phyloP scores from a whole-genome alignment of 805 yeast species.

The Nakazawaea holstii region DNA sequence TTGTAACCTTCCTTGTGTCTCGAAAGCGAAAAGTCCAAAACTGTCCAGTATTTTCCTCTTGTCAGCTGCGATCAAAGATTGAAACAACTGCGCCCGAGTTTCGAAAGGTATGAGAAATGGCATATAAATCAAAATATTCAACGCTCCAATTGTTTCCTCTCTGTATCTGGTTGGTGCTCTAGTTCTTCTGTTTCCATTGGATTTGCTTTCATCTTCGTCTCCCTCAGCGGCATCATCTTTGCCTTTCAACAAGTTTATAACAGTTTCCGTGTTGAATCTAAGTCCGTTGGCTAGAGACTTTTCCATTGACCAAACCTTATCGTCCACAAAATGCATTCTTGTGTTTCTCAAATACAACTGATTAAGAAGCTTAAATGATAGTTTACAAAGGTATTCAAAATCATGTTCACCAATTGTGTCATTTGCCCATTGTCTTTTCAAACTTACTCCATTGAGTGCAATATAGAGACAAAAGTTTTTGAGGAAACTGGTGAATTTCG shows the following conservation, averaged over 20 bases:
- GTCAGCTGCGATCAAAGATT: slow-evolving; percentile 54
- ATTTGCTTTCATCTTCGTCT: slow-evolving; percentile 17
- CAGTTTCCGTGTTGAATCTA: slow-evolving; percentile 13
- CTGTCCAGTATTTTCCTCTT: slow-evolving; percentile 21
- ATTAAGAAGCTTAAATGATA: slow-evolving; percentile 49
- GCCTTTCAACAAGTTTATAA: not conserved
- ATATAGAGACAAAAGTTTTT: slow-evolving; percentile 42
- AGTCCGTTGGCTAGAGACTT: not conserved
- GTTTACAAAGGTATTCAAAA: slow-evolving; percentile 11
- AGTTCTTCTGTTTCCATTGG: slow-evolving; percentile 13
- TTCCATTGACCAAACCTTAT: slow-evolving; percentile 49
- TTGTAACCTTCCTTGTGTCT: slow-evolving; percentile 18
- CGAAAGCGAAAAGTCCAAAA: slow-evolving; percentile 5
- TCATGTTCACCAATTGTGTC: slow-evolving; percentile 14
- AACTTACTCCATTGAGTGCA: slow-evolving; percentile 16
- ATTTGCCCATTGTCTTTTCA: not conserved
- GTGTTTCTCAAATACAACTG: slow-evolving; percentile 64
- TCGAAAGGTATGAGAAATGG: slow-evolving; percentile 82
- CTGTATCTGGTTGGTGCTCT: slow-evolving; percentile 2
- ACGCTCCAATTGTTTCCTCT: slow-evolving; percentile 21
- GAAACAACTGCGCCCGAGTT: slow-evolving; percentile 69
- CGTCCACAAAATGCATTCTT: slow-evolving; percentile 47
- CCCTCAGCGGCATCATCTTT: slow-evolving; percentile 38
- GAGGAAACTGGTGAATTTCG: slow-evolving; percentile 39
- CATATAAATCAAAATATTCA: slow-evolving; percentile 51